These are phyloP conservation scores for Colletotrichum salicis DNA, from an alignment of 2,329 filamentous ascomycete species.

Conservation along the genomic window DNA sequence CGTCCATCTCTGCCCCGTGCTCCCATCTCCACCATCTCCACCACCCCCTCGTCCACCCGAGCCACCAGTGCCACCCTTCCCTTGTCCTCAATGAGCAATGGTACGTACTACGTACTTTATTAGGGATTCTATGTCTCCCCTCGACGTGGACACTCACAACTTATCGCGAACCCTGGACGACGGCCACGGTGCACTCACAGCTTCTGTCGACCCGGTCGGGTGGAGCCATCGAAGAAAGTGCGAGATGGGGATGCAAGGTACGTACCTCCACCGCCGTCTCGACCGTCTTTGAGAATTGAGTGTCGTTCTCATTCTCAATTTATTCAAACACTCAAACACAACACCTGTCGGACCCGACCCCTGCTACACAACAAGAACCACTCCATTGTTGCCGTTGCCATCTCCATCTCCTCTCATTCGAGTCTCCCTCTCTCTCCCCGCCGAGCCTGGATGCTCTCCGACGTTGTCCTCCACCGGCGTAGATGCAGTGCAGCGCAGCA, in stretches of 20 bases:
- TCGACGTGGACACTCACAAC: neutral
- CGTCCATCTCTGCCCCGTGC: no score
- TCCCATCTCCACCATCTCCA: no score
- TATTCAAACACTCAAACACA: no score
- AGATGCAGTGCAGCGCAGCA: neutral
- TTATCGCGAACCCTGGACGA: neutral
- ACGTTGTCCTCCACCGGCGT: neutral
- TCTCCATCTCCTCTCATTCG: neutral
- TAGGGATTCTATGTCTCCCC: neutral
- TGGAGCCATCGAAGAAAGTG: conserved; percentile 1
- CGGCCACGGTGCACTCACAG: neutral
- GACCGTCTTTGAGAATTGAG: no score
- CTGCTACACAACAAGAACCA: neutral
- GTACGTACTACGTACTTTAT: neutral
- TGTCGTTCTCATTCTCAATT: no score
- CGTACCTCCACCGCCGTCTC: conserved; percentile 27
- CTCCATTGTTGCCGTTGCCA: neutral
- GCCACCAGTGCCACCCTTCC: neutral
- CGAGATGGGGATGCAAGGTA: conserved; percentile 1
- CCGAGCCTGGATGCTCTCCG: neutral
- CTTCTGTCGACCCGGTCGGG: neutral
- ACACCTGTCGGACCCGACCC: neutral
- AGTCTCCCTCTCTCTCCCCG: neutral
- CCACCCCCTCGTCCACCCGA: no score
- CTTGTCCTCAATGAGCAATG: neutral